A percentile compares a stretch with the other conserved stretches of the same genome.
These are phyloP conservation scores for Trametes villosa DNA, from an alignment of 768 basidiomycete genomes.

Conservation along the genomic window DNA sequence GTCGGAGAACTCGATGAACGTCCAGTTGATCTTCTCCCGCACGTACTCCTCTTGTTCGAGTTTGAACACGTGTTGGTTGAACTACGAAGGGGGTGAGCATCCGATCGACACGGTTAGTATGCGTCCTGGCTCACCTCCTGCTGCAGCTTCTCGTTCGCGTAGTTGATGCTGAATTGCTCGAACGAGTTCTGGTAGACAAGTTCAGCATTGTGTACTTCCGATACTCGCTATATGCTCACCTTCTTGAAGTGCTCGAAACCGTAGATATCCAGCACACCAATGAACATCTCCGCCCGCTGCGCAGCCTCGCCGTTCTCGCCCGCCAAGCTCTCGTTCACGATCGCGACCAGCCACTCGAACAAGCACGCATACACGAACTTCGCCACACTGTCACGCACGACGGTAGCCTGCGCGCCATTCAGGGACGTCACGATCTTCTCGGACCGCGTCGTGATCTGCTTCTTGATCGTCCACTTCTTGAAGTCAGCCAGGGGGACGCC, in stretches of 20 bases:
- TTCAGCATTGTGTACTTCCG: background rate
- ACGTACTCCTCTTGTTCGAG: constrained; percentile 99
- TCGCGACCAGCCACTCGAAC: constrained; percentile 98
- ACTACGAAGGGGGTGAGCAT: constrained; percentile 49
- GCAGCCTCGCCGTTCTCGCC: constrained; percentile 95
- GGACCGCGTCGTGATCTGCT: constrained; percentile 90
- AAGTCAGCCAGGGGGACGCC: constrained; percentile 91
- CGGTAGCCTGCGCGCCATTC: constrained; percentile 86
- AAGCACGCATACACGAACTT: constrained; percentile 99
- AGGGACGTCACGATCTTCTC: constrained; percentile 94
- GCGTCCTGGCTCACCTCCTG: constrained; percentile 73
- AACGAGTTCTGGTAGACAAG: constrained; percentile 69
- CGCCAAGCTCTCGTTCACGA: constrained; percentile 95
- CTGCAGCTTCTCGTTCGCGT: constrained; percentile 97
- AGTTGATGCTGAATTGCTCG: constrained; percentile 99
- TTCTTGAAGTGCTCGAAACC: constrained; percentile 98
- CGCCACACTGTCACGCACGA: constrained; percentile 94
- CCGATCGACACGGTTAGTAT: background rate
- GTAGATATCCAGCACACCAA: constrained; percentile 98
- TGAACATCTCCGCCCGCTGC: constrained; percentile 94
- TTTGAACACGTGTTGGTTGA: constrained; percentile 99
- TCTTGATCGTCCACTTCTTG: constrained; percentile 99
- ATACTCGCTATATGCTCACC: constrained; percentile 42
- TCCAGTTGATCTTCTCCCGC: constrained; percentile 99
- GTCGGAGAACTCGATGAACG: constrained; percentile 98